Base-by-base conservation (phyloP, 1,284 basidiomycete genomes). In the Volvariella surrecta region DNA sequence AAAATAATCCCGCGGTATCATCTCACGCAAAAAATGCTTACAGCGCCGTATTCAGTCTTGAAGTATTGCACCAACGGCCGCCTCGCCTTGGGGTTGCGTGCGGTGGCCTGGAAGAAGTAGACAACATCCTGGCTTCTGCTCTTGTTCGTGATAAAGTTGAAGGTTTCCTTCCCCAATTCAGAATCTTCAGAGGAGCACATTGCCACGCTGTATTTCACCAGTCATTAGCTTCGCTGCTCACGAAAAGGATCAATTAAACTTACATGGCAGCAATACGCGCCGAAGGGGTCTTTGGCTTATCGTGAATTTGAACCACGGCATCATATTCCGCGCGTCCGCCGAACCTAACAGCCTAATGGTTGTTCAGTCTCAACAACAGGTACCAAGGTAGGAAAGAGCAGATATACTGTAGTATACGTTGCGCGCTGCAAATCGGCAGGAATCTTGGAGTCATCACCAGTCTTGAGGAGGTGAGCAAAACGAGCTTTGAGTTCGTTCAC, bases 251-350 rank as follows among this genome's bases (percentile, higher is more conserved):
- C 32, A 37, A 49, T 35, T 6, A 18, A 35, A 58, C 72, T 58
- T 60, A 76, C 86, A 92, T 78, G 32, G 84, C 80, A 45, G 81
- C 70, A 47, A 78, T 73, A 52, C 77, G 74, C 37, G 79, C 72
- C 1, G 78, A 74, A 0, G 91, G 86, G 28, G 86, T 89, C 54
- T 74, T 73, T 2, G 86, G 79, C 46, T 86, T 80, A 55, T 78
- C 71, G 59, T 83, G 82, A 32, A 93, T 74, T 43, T 68, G 66
- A 50, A 85, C 72, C 39, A 88, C 69, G 41, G 81, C 79, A 44
- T 89, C 77, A 60, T 85, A 96, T 60, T 95, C 92, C 39, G 68
- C 68, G 40, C 68, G 68, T 13, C 89, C 90, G 41, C 92, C 92
- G 55, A 82, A 67, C 55, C 74, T 74, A 44, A 88, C 82, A 39